Conservation (phyloP, 176 grass and related monocot species). For the Zea luxurians region DNA sequence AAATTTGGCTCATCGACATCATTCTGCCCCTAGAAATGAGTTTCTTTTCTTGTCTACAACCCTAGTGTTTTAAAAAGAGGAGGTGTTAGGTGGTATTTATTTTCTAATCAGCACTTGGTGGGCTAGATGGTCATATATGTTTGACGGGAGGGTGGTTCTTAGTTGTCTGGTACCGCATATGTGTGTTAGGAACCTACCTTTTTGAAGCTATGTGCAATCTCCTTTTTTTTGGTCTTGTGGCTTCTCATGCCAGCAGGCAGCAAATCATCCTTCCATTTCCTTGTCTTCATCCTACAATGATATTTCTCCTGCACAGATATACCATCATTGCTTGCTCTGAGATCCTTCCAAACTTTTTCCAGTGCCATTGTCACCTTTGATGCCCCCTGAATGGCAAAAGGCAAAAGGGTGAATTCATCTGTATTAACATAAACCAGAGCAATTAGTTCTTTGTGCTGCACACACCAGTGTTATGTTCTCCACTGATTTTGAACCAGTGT, state of each 20-base stretch:
- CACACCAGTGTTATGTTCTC: background rate
- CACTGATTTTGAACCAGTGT: background rate
- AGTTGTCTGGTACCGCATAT: background rate
- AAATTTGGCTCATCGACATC: background rate
- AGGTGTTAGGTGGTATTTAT: background rate
- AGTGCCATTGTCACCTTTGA: background rate
- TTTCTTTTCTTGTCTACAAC: background rate
- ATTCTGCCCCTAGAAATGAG: background rate
- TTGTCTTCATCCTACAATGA: background rate
- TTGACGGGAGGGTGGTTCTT: background rate
- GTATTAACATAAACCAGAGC: background rate
- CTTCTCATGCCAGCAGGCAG: background rate
- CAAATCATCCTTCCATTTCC: background rate
- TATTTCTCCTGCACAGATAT: background rate
- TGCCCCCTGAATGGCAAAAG: background rate
- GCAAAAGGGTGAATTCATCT: background rate
- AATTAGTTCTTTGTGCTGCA: background rate
- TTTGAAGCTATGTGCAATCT: background rate
- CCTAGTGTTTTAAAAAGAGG: background rate
- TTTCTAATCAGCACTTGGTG: background rate
- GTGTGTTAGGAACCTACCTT: background rate
- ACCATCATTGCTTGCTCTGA: background rate
- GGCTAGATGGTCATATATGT: background rate
- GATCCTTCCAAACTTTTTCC: background rate
- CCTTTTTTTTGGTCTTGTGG: background rate